A percentile compares a stretch with the other conserved stretches of the same genome.
Conservation (phyloP, 2,329 filamentous ascomycete genomes). For the Aureobasidium zeae region DNA sequence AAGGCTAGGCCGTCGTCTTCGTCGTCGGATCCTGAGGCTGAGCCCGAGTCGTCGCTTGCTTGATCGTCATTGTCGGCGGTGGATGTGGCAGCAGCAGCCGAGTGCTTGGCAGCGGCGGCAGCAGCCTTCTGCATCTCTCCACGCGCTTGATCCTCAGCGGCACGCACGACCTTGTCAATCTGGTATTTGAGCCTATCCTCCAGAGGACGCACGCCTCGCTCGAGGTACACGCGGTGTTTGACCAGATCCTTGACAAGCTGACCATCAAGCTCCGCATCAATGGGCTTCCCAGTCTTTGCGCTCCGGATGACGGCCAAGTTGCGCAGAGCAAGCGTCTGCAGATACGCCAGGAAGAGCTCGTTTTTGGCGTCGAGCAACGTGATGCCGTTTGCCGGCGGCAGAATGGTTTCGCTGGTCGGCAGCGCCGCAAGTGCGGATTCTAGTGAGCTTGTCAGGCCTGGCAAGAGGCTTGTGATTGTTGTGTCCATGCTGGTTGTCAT, state of each 20-base stretch:
- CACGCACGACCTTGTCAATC: conserved; percentile 86
- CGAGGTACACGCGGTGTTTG: conserved; percentile 82
- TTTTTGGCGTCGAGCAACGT: conserved; percentile 94
- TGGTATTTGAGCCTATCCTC: conserved; percentile 90
- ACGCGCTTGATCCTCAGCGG: conserved; percentile 64
- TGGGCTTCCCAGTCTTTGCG: conserved; percentile 24
- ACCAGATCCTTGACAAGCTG: conserved; percentile 77
- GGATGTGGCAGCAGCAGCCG: conserved; percentile 21
- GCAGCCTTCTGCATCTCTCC: conserved; percentile 30
- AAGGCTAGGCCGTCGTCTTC: conserved; percentile 50
- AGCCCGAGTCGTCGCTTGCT: conserved; percentile 30
- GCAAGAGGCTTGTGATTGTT: conserved; percentile 28
- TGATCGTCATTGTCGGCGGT: conserved; percentile 27
- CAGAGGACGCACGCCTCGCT: conserved; percentile 81
- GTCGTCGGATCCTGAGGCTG: conserved; percentile 32
- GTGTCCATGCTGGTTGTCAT: conserved; percentile 8
- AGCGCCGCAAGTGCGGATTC: conserved; percentile 47
- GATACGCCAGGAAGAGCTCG: conserved; percentile 89
- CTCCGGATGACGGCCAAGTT: conserved; percentile 36
- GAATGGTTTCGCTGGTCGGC: conserved; percentile 52
- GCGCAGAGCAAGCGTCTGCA: conserved; percentile 82
- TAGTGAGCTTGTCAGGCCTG: conserved; percentile 48
- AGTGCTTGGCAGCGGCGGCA: conserved; percentile 24
- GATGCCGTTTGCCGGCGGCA: conserved; percentile 75
- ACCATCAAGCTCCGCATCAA: conserved; percentile 43